Evolutionary conservation across 305 asterid species (phyloP).

Genomic region (Fraxinus greggii): DNA sequence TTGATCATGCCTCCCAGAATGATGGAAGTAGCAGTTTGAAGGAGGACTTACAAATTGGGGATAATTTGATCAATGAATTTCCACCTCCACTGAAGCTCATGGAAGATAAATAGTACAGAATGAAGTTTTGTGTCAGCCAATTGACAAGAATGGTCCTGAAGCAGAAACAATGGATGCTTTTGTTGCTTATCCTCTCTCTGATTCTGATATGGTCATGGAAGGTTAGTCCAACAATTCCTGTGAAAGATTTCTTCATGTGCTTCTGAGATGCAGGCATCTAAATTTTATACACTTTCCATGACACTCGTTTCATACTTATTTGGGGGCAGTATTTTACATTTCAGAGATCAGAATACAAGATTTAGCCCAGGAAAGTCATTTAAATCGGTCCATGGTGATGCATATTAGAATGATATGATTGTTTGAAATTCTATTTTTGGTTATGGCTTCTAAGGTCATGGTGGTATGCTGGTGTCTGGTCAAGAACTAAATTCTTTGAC

Average conservation of each 20-base stretch:
- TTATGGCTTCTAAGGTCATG: not conserved
- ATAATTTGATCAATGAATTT: slow-evolving; percentile 29
- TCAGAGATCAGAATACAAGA: not conserved
- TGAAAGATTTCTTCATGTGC: slow-evolving; percentile 18
- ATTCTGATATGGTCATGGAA: slow-evolving; percentile 96
- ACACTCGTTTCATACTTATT: slow-evolving; percentile 1
- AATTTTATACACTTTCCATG: not conserved
- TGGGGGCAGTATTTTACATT: slow-evolving; percentile 1
- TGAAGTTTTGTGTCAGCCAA: slow-evolving; percentile 31
- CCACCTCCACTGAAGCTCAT: slow-evolving; percentile 28
- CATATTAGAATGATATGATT: not conserved
- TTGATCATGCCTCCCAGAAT: slow-evolving; percentile 16
- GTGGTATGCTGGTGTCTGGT: not conserved
- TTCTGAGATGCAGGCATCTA: slow-evolving; percentile 18
- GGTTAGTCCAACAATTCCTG: slow-evolving; percentile 45
- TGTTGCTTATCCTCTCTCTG: slow-evolving; percentile 42
- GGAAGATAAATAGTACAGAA: slow-evolving; percentile 29
- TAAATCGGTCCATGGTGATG: not conserved
- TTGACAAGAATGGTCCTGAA: slow-evolving; percentile 40
- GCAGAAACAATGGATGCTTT: slow-evolving; percentile 38
- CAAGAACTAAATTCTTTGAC: not conserved
- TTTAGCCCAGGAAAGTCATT: not conserved
- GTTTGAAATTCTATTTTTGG: not conserved
- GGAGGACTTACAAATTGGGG: slow-evolving; percentile 19
- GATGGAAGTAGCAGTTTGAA: slow-evolving; percentile 23